Base-by-base conservation (phyloP, 2,329 filamentous ascomycete genomes). In the Alternaria conjuncta region DNA sequence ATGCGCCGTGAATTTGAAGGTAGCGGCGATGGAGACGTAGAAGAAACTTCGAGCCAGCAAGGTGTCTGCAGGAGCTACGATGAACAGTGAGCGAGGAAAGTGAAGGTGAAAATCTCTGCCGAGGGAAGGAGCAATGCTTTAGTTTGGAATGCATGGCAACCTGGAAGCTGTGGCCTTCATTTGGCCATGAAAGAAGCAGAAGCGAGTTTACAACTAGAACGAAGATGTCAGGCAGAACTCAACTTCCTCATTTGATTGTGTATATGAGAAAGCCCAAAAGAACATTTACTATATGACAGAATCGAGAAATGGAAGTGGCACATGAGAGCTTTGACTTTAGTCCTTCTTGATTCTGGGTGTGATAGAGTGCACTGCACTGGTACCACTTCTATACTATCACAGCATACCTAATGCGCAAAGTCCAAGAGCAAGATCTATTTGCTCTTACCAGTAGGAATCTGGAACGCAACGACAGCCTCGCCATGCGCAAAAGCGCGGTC, bases 381-480 rank as follows among this genome's bases (percentile, higher is more conserved):
- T 41, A 15, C 32, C 32, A n/a, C 0, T 41, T 41, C 32, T 9
- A 0, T 11, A 11, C 11, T 6, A 18, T 10, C n/a, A 13, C 51
- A 30, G 15, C 6, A 32, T n/a, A 5, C 5, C 8, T n/a, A 3
- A 41, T n/a, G 15, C 13, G 7, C 8, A n/a, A n/a, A 41, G 7
- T 5, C 26, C 5, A n/a, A 51, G 21, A 45, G 25, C 21, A 12
- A 13, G 4, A 11, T 57, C 47, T 75, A 76, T 43, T 78, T 77
- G 13, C 73, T 74, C 81, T 88, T 90, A 26, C 89, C 89, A 9
- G 89, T 92, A 5, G 90, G 90, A 71, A 92, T 91, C 78, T 88
- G 87, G 82, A 92, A 92, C 61, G 91, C 84, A 20, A 91, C 85
- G 28, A 87, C 87, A 26, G 86, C 82, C 78, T 88, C 82, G 1